Base-by-base conservation (phyloP, 106 monocot genomes). In the Dioscorea alata region DNA sequence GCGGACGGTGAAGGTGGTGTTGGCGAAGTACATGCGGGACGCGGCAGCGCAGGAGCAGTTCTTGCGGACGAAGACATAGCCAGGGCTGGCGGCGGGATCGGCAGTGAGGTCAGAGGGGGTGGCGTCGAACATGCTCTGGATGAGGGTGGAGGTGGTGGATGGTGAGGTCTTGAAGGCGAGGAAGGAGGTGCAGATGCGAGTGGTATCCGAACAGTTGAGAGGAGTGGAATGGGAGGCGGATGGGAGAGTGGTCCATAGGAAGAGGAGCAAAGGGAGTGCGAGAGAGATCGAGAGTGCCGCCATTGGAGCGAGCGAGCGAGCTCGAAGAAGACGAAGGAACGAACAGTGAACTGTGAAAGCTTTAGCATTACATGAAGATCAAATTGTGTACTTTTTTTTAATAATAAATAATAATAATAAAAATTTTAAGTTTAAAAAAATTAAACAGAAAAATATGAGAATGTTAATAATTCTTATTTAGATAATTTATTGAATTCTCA, bases 111-210 rank as follows among this genome's bases (percentile, higher is more conserved):
- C 92, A 13, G 64, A 42, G 19, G 80, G 49, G 59, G 73, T 49
- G 33, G 80, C 83, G 61, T 99, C 97, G 77, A 99, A 99, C 87
- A 99, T 84, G 77, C 81, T 81, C 70, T 79, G 87, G 76, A 96
- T 54, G 13, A 58, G 59, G 53, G 86, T 57, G 8, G 79, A 68
- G 57, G 80, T 64, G 14, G 24, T 54, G 76, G 14, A 59, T 16
- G 76, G 75, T 58, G 48, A 32, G 17, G 72, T 23, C 32, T 64
- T 74, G 78, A 90, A 74, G 69, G 97, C 84, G 58, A 99, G 23
- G 81, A 92, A 99, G 74, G 97, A 89, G 24, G 89, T 90, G 84
- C 97, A 99, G 70, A 99, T 67, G 76, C 97, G 92, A 60, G 68
- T 14, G 50, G 80, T 48, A 67, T 97, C 97, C 70, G 92, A 72